Evolutionary conservation across 331 rosid species (phyloP), one percentile per base, ranked within the genome.

Genomic region (Acacia concinna): DNA sequence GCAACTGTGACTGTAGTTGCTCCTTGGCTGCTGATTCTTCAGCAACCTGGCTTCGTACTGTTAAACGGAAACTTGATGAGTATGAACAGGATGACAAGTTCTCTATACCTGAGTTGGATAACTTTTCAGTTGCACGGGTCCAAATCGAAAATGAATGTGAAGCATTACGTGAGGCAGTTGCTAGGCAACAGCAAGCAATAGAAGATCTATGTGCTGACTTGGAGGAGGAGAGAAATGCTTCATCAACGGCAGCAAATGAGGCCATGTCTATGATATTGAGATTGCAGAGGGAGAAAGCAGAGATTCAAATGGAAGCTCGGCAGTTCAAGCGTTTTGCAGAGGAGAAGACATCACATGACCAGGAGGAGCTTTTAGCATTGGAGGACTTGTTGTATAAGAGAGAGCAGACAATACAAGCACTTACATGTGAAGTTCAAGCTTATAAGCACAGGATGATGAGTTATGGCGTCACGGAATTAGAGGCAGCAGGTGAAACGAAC

Each of bases 211-310:
- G 84, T 68, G 82, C 81, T 1, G 99, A 96, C 73, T 86, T 96
- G 85, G 99, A 96, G 52, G 98, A 91, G 87, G 99, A 96, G 88
- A 90, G 99, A 76, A 93, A 85, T 82, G 99, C 99, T 3, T 89
- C 99, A 23, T 88, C 99, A 1, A 83, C 99, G 0, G 99, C 99
- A 4, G 98, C 99, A 0, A 96, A 82, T 28, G 99, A 96, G 87
- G 94, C 99, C 2, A 93, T 96, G 99, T 89, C 97, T 2, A 96
- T 96, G 99, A 96, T 96, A 56, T 67, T 96, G 85, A 93, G 98
- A 87, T 79, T 96, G 93, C 99, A 96, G 87, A 82, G 94, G 76
- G 99, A 96, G 97, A 96, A 96, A 91, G 97, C 99, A 3, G 97
- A 96, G 60, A 81, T 90, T 78, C 97, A 93, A 51, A 88, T 96